Evolutionary conservation across 1,284 basidiomycete genomes (phyloP), one percentile per base, ranked within the genome.

Genomic region (Bjerkandera adusta): DNA sequence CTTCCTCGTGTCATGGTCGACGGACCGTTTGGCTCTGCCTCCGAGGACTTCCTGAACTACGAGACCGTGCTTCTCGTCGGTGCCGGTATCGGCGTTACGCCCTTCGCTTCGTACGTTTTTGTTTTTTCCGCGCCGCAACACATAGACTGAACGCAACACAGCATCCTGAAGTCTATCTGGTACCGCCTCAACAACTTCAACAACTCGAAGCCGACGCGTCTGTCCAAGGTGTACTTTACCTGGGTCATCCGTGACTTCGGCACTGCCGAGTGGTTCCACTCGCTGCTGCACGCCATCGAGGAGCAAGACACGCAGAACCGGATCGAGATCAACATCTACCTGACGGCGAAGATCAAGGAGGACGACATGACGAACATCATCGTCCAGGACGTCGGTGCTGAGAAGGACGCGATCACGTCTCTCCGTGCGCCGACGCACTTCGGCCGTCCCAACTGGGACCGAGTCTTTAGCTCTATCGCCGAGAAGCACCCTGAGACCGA

Each of bases 111-210:
- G 76, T 86, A 59, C 63, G 84, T 78, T 22, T 21, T 36, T 25
- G 12, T 8, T 7, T 52, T 27, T 42, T 51, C 42, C 25, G n/a
- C n/a, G n/a, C n/a, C n/a, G n/a, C n/a, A n/a, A n/a, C n/a, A n/a
- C n/a, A n/a, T n/a, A n/a, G n/a, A 26, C 32, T 32, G 27, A 29
- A 32, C 48, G 11, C n/a, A n/a, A 48, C 24, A 15, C 53, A 85
- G 84, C 34, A 92, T 94, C 58, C 70, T 94, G 49, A 94, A 94
- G 68, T 83, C 85, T n/a, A 90, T 96, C 60, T 95, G 92, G 92
- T 95, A 94, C 71, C 83, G 89, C 39, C 87, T 92, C 83, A 93
- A 92, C 70, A 85, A 84, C 67, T 73, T 89, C 61, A 79, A 84
- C 64, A 68, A 72, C 56, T 77, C 77, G 24, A 85, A 81, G 65